phyloP scores from a whole-genome alignment of 495 filamentous ascomycete species.

The Stereocaulon alpinum region DNA sequence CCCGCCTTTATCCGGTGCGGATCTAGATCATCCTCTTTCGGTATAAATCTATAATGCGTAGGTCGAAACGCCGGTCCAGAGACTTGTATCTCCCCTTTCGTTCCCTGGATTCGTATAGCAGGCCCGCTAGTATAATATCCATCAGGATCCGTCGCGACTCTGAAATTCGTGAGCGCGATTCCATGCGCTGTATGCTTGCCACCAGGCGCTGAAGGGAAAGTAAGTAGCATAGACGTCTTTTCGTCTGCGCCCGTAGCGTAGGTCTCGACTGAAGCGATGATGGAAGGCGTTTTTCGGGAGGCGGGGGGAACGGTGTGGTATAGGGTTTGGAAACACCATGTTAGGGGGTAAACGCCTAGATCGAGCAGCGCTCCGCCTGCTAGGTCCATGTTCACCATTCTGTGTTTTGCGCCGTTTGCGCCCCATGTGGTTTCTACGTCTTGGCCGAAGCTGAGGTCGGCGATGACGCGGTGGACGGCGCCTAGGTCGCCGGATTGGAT shows the following conservation, averaged over 20 bases:
- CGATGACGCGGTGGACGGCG: constrained; percentile 62
- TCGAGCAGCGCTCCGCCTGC: constrained; percentile 80
- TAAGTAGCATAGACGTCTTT: constrained; percentile 65
- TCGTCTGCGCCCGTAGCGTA: constrained; percentile 72
- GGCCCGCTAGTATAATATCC: constrained; percentile 51
- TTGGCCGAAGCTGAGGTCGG: constrained; percentile 52
- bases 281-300: constrained; percentile 42
- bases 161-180: constrained; percentile 67
- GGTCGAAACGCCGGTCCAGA: constrained; percentile 65
- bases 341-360: constrained; percentile 79
- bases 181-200: constrained; percentile 44
- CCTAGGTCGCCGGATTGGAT: constrained; percentile 63
- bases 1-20: constrained; percentile 31
- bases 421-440: constrained; percentile 42
- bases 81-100: constrained; percentile 79
- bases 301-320: constrained; percentile 64
- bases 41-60: constrained; percentile 48
- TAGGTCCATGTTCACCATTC: constrained; percentile 81
- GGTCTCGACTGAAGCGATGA: constrained; percentile 57
- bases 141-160: constrained; percentile 57
- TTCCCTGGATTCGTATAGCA: constrained; percentile 72
- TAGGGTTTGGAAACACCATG: constrained; percentile 87
- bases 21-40: constrained; percentile 32
- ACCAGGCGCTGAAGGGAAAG: constrained; percentile 59
- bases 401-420: constrained; percentile 40